Evolutionary conservation across 306 rosid species (phyloP).

Genomic region (Malus sylvestris): DNA sequence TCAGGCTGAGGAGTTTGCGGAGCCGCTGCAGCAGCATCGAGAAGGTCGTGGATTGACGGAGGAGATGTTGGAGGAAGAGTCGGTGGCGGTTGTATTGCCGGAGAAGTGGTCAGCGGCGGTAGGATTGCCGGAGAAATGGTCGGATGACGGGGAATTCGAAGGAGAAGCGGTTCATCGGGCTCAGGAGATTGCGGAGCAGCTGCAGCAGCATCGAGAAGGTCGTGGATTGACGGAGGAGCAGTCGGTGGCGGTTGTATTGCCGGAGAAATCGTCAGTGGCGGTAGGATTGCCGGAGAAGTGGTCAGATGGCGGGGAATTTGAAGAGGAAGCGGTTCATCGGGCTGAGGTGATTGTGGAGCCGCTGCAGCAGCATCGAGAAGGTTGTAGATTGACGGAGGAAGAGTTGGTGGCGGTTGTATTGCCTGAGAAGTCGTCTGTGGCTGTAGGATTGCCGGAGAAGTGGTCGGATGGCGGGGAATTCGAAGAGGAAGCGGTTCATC

Average conservation of each 20-base stretch:
- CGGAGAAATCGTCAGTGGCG: not conserved
- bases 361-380: too few species aligned
- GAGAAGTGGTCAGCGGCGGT: not conserved
- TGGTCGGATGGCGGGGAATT: not conserved
- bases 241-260: not conserved
- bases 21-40: not conserved
- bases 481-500: too few species aligned
- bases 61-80: not conserved
- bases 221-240: not conserved
- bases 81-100: constrained; percentile 4
- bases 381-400: too few species aligned
- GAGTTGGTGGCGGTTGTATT: not conserved
- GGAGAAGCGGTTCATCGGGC: not conserved
- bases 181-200: constrained; percentile 8
- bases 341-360: too few species aligned
- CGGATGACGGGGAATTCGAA: not conserved
- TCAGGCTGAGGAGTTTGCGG: constrained; percentile 6
- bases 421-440: not conserved
- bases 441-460: too few species aligned
- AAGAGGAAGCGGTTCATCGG: too few species aligned
- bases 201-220: not conserved
- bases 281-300: too few species aligned
- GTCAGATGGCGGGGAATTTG: not conserved
- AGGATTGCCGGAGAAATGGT: not conserved
- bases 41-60: not conserved